Evolutionary conservation across 495 filamentous ascomycete genomes (phyloP), one percentile per base, ranked within the genome.

Genomic region (Aspergillus cristatus): DNA sequence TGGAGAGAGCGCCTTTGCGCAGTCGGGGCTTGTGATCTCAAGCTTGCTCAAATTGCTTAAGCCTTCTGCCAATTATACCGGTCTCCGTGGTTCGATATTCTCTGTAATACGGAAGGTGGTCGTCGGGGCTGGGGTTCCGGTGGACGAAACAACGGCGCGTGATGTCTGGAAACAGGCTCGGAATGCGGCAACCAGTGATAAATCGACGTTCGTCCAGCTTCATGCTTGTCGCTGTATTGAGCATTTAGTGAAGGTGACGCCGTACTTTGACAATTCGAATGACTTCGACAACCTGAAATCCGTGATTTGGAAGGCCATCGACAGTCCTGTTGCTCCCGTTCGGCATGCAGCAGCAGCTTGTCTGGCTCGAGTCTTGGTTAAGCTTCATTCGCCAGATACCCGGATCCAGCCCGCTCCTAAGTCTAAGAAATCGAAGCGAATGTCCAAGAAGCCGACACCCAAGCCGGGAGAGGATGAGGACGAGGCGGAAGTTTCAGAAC

Each of bases 161-260:
- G 90, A 96, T 53, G 76, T 88, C 18, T 97, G 89, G 91, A 99
- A 95, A 57, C 82, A 86, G 50, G 81, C 83, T 16, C 75, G 91
- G 32, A 82, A 74, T 58, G 75, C 79, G 38, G 82, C 84, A 7
- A 73, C 79, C 1, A 67, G 71, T 29, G 91, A 97, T 54, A 96
- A 89, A 55, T 80, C 87, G 7, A 73, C 78, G 4, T 70, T 93
- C 30, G 87, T 86, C 16, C 80, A 97, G 53, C 72, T 82, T 10
- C 76, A 76, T 40, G 85, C 86, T 10, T 94, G 84, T 47, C 74
- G 76, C 38, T 94, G 87, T 51, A 57, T 97, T 38, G 83, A 86
- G 50, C 68, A 78, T 32, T 59, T 97, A 36, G 60, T 84, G 20
- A 78, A 68, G 33, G 60, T 67, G 35, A 95, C 88, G 0, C 62